Evolutionary conservation across 441 rosid genomes (phyloP).

Genomic region (Euphorbia celastroides): DNA sequence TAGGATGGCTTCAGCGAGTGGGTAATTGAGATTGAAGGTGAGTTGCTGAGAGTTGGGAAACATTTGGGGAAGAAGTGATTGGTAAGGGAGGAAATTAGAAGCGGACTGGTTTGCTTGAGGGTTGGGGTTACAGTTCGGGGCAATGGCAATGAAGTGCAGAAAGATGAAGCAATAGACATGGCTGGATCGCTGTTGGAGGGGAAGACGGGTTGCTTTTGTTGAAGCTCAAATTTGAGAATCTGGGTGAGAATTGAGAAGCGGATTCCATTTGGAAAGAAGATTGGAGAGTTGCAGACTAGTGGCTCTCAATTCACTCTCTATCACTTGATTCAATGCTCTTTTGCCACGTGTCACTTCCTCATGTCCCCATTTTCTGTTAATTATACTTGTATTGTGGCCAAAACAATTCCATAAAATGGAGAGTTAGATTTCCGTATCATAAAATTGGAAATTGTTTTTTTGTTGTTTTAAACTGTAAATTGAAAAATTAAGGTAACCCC

Average conservation of each 20-base stretch:
- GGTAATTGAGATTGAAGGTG: conserved; percentile 29
- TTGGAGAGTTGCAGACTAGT: conserved; percentile 16
- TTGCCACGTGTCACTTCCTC: conserved; percentile 19
- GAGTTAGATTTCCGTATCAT: too few species aligned
- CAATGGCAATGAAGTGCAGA: conserved; percentile 51
- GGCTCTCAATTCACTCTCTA: conserved; percentile 10
- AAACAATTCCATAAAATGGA: too few species aligned
- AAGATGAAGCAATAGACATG: conserved; percentile 68
- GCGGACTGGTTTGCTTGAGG: conserved; percentile 30
- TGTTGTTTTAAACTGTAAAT: too few species aligned
- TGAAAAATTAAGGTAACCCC: too few species aligned
- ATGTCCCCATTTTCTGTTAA: too few species aligned
- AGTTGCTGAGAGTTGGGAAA: conserved; percentile 25
- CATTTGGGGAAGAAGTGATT: conserved; percentile 25
- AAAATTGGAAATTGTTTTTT: too few species aligned
- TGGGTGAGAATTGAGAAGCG: background rate
- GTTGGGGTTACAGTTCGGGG: conserved; percentile 31
- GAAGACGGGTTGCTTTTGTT: background rate
- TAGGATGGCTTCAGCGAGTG: conserved; percentile 32
- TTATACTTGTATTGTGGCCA: too few species aligned
- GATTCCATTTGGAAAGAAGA: conserved; percentile 7
- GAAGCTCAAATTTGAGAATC: background rate
- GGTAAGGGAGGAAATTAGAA: conserved; percentile 10
- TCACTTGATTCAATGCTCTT: background rate
- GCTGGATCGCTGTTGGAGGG: too few species aligned